phyloP scores from a whole-genome alignment of 139 green algal genomes.

The Nannochloris sp. region DNA sequence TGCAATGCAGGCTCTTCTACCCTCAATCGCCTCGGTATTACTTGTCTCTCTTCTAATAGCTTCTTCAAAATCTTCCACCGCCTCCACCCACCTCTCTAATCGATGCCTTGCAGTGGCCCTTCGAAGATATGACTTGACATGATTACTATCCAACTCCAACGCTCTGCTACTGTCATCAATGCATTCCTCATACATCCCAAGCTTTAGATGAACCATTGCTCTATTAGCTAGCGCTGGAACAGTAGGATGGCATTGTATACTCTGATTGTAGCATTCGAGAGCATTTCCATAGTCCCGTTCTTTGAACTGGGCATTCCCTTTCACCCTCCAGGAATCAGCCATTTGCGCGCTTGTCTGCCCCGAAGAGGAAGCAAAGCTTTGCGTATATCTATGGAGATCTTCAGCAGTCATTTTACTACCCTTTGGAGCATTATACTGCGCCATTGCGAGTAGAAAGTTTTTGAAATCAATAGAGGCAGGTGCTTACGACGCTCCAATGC shows the following conservation, averaged over 20 bases:
- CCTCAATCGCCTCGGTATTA: conserved; percentile 35
- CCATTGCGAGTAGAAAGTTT: too few species aligned
- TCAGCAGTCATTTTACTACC: too few species aligned
- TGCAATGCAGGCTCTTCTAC: conserved; percentile 21
- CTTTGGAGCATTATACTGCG: too few species aligned
- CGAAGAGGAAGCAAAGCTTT: too few species aligned
- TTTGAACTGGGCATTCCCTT: conserved; percentile 66
- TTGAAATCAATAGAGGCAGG: too few species aligned
- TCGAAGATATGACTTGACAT: conserved; percentile 53
- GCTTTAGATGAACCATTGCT: conserved; percentile 57
- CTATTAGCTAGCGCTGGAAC: conserved; percentile 54
- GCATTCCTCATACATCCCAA: conserved; percentile 27
- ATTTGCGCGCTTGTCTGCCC: background rate
- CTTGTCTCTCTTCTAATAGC: conserved; percentile 52
- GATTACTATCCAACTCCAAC: conserved; percentile 47
- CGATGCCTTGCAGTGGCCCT: conserved; percentile 39
- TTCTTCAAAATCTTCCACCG: conserved; percentile 54
- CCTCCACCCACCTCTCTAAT: conserved; percentile 34
- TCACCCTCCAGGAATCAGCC: conserved; percentile 42
- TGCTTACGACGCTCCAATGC: too few species aligned
- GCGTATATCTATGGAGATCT: too few species aligned
- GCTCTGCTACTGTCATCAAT: conserved; percentile 51
- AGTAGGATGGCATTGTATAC: conserved; percentile 35
- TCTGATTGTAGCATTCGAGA: conserved; percentile 42
- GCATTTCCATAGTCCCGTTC: conserved; percentile 36